Percentiles rank a stretch among this genome's conserved stretches.
phyloP scores from a whole-genome alignment of 345 rosid genomes.

The Euclidium syriacum region DNA sequence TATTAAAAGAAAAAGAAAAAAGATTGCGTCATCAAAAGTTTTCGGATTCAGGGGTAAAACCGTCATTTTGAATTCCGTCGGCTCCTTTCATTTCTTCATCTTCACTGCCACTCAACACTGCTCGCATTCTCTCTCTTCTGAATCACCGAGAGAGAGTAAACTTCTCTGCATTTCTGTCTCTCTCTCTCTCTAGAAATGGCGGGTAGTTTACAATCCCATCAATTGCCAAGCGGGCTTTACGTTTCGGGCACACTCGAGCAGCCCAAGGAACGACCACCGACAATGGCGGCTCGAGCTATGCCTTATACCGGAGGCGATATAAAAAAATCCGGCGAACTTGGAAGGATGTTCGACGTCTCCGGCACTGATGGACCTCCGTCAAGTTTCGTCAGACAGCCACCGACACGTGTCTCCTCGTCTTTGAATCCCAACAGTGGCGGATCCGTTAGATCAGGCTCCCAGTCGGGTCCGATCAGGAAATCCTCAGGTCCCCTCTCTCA shows the following conservation, averaged over 20 bases:
- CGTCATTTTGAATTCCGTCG: neutral
- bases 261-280: constrained; percentile 77
- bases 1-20: neutral
- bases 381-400: constrained; percentile 65
- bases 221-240: constrained; percentile 81
- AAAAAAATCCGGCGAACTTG: constrained; percentile 88
- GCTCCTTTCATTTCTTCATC: constrained; percentile 8
- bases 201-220: constrained; percentile 86
- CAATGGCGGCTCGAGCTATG: constrained; percentile 86
- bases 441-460: constrained; percentile 72
- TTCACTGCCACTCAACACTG: constrained; percentile 32
- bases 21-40: constrained; percentile 5
- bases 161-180: neutral
- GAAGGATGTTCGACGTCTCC: constrained; percentile 94
- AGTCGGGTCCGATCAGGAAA: constrained; percentile 71
- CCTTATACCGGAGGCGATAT: constrained; percentile 97
- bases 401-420: constrained; percentile 60
- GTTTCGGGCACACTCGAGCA: constrained; percentile 94
- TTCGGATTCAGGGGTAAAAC: neutral
- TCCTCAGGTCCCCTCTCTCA: constrained; percentile 94
- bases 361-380: constrained; percentile 74
- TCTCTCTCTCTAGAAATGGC: constrained; percentile 43
- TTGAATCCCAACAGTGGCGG: constrained; percentile 32
- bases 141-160: neutral
- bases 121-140: constrained; percentile 2